These are phyloP conservation scores for Fomitopsis pulvina DNA, from an alignment of 768 basidiomycete genomes.

Conservation along the genomic window DNA sequence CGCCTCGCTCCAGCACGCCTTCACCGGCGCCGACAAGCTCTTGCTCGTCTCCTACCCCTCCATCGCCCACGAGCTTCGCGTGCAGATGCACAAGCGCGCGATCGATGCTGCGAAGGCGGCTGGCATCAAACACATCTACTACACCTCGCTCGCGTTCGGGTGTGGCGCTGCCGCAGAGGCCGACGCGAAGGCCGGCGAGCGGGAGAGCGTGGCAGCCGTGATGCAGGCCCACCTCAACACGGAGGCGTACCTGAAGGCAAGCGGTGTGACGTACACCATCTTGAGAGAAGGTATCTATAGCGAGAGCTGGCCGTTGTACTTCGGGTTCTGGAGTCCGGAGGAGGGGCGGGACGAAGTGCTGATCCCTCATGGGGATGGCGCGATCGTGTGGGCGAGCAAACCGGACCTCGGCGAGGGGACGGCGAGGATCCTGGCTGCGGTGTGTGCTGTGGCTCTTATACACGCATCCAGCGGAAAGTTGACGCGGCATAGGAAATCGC, in stretches of 20 bases:
- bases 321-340: conserved; percentile 21
- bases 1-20: conserved; percentile 26
- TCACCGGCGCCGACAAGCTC: conserved; percentile 26
- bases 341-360: conserved; percentile 20
- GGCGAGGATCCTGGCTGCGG: conserved; percentile 25
- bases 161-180: conserved; percentile 7
- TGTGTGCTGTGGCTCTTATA: neutral
- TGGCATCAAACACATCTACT: conserved; percentile 28
- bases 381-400: conserved; percentile 28
- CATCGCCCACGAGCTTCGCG: conserved; percentile 25
- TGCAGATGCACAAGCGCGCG: conserved; percentile 24
- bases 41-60: conserved; percentile 29
- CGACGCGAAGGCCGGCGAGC: too few species aligned
- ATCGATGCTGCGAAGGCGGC: conserved; percentile 29
- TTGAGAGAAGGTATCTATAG: conserved; percentile 31
- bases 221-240: conserved; percentile 28
- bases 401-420: conserved; percentile 32
- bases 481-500: neutral
- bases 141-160: conserved; percentile 29
- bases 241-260: conserved; percentile 25
- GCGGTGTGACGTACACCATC: conserved; percentile 28
- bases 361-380: conserved; percentile 27
- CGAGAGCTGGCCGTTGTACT: conserved; percentile 26
- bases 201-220: conserved; percentile 20
- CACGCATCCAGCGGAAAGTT: neutral